These are phyloP conservation scores for Irpex sp. DNA, from an alignment of 1,284 basidiomycete genomes.

Conservation along the genomic window DNA sequence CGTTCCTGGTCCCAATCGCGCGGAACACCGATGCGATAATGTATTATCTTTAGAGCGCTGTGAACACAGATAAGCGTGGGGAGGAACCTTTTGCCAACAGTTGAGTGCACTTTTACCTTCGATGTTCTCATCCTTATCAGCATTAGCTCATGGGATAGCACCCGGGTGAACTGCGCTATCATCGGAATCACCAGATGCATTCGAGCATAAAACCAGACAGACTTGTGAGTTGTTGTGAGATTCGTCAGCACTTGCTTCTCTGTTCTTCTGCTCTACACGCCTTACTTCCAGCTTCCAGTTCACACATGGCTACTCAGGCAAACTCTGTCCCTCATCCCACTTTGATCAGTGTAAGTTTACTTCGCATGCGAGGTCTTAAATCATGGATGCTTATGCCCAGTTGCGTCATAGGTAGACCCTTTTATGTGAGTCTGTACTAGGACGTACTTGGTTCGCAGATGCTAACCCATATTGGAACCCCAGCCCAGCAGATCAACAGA, in stretches of 20 bases:
- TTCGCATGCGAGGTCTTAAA: too few relatives aligned
- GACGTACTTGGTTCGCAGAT: too few relatives aligned
- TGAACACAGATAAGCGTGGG: neutral
- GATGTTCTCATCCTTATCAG: conserved; percentile 1
- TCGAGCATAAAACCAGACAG: neutral
- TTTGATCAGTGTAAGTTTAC: conserved; percentile 33
- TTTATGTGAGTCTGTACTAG: conserved; percentile 62
- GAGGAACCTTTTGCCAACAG: neutral
- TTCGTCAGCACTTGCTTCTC: neutral
- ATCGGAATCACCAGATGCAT: neutral
- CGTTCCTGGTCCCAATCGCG: neutral
- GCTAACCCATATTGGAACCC: neutral
- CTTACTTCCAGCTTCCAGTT: too few relatives aligned
- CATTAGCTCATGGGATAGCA: neutral
- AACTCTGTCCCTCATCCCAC: conserved; percentile 57
- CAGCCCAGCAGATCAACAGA: conserved; percentile 62
- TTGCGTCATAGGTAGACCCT: conserved; percentile 46
- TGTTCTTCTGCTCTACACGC: neutral
- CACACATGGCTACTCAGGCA: conserved; percentile 49
- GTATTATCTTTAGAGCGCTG: neutral
- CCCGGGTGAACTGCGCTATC: neutral
- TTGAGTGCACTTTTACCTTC: neutral
- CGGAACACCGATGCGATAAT: neutral
- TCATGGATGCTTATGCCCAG: neutral
- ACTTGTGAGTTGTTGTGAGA: neutral